Percentiles rank a stretch among this genome's conserved stretches.
These are phyloP conservation scores for Decorospora gaudefroyi DNA, from an alignment of 2,329 filamentous ascomycete genomes.

Conservation along the genomic window DNA sequence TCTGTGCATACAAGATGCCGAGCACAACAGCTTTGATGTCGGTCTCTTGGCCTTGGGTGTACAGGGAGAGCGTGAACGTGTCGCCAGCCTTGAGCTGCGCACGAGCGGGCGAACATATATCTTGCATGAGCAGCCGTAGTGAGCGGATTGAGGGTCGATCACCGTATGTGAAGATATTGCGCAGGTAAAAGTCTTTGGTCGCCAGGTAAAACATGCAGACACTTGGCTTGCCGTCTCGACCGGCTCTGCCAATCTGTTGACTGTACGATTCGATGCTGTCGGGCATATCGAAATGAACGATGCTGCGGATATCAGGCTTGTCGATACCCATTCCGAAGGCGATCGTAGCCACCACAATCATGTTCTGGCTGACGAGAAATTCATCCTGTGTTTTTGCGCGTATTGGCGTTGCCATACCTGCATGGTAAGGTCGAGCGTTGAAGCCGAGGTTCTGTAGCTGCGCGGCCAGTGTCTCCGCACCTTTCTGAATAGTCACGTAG, in stretches of 20 bases:
- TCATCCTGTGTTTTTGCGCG: constrained; percentile 71
- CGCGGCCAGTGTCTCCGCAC: constrained; percentile 65
- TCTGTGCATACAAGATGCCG: constrained; percentile 61
- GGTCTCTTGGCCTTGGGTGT: constrained; percentile 54
- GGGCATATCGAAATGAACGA: constrained; percentile 87
- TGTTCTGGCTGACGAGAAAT: constrained; percentile 77
- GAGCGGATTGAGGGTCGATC: constrained; percentile 61
- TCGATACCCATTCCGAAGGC: constrained; percentile 99
- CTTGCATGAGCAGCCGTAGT: constrained; percentile 54
- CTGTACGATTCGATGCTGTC: constrained; percentile 97
- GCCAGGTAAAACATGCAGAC: constrained; percentile 64
- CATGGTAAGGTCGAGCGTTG: constrained; percentile 81
- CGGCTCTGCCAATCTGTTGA: constrained; percentile 92
- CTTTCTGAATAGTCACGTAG: constrained; percentile 64
- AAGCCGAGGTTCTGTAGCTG: constrained; percentile 68
- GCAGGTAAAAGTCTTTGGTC: constrained; percentile 61
- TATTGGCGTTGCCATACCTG: constrained; percentile 67
- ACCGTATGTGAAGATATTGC: constrained; percentile 63
- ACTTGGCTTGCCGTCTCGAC: constrained; percentile 76
- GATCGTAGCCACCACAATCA: constrained; percentile 94
- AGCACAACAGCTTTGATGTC: constrained; percentile 60
- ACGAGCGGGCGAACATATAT: constrained; percentile 54
- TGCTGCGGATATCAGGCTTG: constrained; percentile 91
- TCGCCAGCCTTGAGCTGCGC: constrained; percentile 46
- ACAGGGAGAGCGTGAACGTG: constrained; percentile 55